Conservation (phyloP, 169 alveolate species). For the Theileria orientalis region DNA sequence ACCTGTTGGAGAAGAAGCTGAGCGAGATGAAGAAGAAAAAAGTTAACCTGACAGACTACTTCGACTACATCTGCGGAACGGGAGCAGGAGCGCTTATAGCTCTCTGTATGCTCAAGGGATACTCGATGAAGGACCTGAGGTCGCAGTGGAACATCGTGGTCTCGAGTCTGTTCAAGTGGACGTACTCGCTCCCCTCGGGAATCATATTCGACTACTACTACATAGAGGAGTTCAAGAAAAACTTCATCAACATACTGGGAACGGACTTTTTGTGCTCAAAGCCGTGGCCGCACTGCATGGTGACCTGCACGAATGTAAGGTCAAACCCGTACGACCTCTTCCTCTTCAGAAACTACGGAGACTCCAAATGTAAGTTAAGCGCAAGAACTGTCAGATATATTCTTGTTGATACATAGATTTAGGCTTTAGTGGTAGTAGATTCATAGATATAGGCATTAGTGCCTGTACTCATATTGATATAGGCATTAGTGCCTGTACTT, state of each 20-base stretch:
- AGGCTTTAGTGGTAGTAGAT: no score
- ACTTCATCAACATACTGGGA: conserved; percentile 67
- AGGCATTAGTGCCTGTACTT: no score
- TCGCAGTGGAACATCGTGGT: conserved; percentile 58
- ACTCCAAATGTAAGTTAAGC: conserved; percentile 35
- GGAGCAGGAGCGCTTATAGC: conserved; percentile 79
- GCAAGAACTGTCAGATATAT: no score
- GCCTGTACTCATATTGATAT: no score
- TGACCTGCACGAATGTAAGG: conserved; percentile 79
- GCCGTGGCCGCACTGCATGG: conserved; percentile 63
- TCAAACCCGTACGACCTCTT: conserved; percentile 70
- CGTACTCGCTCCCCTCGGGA: conserved; percentile 72
- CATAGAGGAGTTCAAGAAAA: conserved; percentile 49
- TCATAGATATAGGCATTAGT: no score
- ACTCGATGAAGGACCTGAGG: conserved; percentile 61
- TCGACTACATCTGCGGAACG: conserved; percentile 77
- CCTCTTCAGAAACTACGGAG: conserved; percentile 71
- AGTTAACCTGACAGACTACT: conserved; percentile 71
- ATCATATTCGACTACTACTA: conserved; percentile 70
- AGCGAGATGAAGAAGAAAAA: conserved; percentile 60
- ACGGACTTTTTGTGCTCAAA: conserved; percentile 61
- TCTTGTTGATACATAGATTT: no score
- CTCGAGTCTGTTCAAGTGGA: conserved; percentile 68
- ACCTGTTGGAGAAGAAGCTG: conserved; percentile 67
- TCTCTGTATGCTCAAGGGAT: conserved; percentile 70